Base-by-base conservation (phyloP, 768 basidiomycete species). In the Collybiopsis confluens region DNA sequence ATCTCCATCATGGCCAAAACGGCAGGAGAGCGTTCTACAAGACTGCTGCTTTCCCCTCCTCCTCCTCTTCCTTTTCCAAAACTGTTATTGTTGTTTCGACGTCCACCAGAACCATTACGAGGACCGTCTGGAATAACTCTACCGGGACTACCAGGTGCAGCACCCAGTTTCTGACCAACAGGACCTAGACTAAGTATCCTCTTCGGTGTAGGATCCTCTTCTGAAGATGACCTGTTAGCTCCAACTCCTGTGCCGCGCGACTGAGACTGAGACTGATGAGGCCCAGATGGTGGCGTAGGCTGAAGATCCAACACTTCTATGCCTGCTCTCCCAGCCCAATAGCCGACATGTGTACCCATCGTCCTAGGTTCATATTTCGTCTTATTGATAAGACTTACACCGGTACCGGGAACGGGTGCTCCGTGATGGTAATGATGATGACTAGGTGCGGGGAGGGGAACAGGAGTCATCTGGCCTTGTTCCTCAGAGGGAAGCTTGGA, bases 1-100 rank as follows among this genome's bases (percentile, higher is more conserved):
- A 81, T 80, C 58, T 85, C 85, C 86, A 88, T 89, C 87, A 91
- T 88, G 3, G 86, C 83, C 76, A 83, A 81, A 44, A 89, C 86
- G 1, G 88, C 85, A 8, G 86, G 79, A 0, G 88, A 87, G 18
- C 87, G 81, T 64, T 91, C 90, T 45, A 91, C 90, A 40, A 91
- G 73, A 2, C 79, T 75, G 0, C 65, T 58, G 5, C 30, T 13
- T 6, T 13, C 30, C 13, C 30, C 30, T 6, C 30, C 30, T 33
- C 30, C 30, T 13, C 6, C 30, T 33, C 30, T 13, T 33, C 30
- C 30, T 5, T 6, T 33, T 33, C 30, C 30, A 33, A 6, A 33
- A 54, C 58, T 66, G 27, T 28, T 26, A 35, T 66, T 61, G 53
- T 66, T 60, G 38, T 61, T 60, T 9, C 23, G 16, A 8, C 46